Percentiles rank a stretch among this genome's conserved stretches.
Evolutionary conservation across 306 rosid genomes (phyloP).

Genomic region (Acacia crassicarpa): DNA sequence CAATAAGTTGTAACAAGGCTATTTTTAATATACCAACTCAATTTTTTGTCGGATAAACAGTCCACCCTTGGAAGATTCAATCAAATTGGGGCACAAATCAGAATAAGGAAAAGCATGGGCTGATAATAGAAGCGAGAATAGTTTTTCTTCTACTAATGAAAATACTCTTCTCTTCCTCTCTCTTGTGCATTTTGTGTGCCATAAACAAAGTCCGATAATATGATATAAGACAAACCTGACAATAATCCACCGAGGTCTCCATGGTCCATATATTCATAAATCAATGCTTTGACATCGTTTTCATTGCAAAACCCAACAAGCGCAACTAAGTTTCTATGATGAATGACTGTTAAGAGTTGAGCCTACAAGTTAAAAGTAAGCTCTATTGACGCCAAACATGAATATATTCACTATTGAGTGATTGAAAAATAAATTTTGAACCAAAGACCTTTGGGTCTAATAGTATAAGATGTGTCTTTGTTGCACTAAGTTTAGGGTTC

Average conservation of each 20-base stretch:
- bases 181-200: too few relatives aligned
- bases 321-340: not conserved
- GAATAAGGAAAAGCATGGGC: too few relatives aligned
- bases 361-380: not conserved
- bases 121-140: too few relatives aligned
- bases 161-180: not conserved
- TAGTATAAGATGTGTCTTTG: too few relatives aligned
- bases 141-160: not conserved
- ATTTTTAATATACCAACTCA: too few relatives aligned
- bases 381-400: not conserved
- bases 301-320: constrained; percentile 29
- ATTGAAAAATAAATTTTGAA: not conserved
- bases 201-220: too few relatives aligned
- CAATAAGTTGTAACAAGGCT: too few relatives aligned
- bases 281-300: constrained; percentile 29
- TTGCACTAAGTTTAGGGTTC: too few relatives aligned
- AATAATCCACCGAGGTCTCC: constrained; percentile 22
- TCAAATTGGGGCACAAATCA: too few relatives aligned
- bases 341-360: not conserved
- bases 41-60: too few relatives aligned
- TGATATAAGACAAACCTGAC: constrained; percentile 22
- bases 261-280: not conserved
- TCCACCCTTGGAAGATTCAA: too few relatives aligned
- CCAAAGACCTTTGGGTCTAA: too few relatives aligned
- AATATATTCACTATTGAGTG: not conserved